Base-by-base conservation (phyloP, 805 yeast genomes). In the Saccharomycopsis lassenensis region DNA sequence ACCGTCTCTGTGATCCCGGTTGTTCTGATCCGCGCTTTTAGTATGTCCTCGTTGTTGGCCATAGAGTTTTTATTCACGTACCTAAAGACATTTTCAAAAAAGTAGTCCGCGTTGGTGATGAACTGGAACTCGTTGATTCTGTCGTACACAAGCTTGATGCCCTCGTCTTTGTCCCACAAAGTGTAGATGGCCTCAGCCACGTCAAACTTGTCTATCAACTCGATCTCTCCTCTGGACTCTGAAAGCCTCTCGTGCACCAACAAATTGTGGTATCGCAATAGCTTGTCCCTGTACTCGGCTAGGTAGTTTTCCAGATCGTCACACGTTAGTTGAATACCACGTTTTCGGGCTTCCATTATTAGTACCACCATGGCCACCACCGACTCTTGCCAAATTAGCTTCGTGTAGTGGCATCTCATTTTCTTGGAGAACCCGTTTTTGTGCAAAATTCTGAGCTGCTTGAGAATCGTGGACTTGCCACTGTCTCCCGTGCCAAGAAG, bases 401-500 rank as follows among this genome's bases (percentile, higher is more conserved):
- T 86, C 2, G 81, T 57, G 55, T 86, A 91, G 53, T 82, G 87
- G 29, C 64, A 49, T 36, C 94, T 65, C 55, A 89, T 97, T 44
- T 75, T 80, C 33, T 69, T 70, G 1, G 81, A 64, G 59, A 89
- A 91, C 2, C 94, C 93, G 29, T 81, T 79, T 41, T 84, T 81
- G 54, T 91, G 96, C 28, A 86, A 56, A 12, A 91, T 63, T 47
- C 80, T 74, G 74, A 87, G 69, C 54, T 87, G 96, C 55, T 87
- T 87, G 46, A 87, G 59, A 5, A 87, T 94, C 0, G 97, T 87
- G 2, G 94, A 81, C 54, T 87, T 87, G 4, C 97, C 96, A 35
- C 89, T 77, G 53, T 87, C 97, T 4, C 96, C 97, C 0, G 97
- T 83, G 27, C 97, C 95, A 24, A 86, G 59, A n/a, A 89, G 62